Base-by-base conservation (phyloP, 805 yeast genomes). In the Candida maesae region DNA sequence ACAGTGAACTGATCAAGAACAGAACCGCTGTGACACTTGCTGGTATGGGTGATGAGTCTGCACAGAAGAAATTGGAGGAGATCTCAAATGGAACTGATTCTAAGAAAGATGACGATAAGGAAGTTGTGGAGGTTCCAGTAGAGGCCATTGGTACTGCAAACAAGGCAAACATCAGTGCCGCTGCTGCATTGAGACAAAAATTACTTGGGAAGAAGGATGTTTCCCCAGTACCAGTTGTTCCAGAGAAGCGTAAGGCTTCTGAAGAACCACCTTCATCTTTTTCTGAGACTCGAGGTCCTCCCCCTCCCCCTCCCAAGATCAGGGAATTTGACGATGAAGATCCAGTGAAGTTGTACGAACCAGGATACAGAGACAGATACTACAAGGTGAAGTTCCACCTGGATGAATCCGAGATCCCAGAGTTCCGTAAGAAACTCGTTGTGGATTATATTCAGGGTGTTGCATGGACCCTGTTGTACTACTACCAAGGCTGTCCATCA, bases 401-500 rank as follows among this genome's bases (percentile, higher is more conserved):
- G 8, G 53, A 65, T 3, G 70, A 73, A 17, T 73, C 73, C 3
- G 81, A 78, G 35, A 73, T 84, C 33, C 69, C 72, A 2, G 64
- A 67, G 15, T 67, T 76, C 16, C 73, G 81, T 33, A 74, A 71
- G 47, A 69, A 73, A 33, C 79, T 93, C 55, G 88, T 81, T 0
- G 67, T 69, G 40, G 74, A 79, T 36, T 93, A 93, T 57, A 74
- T 93, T 41, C 96, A 91, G 62, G 99, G 99, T 47, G 84, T 93
- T 4, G 79, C 96, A n/a, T 93, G 99, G 99, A 95, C 83, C 2
- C 69, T 93, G 49, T 65, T 87, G 39, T 93, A 93, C 61, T 93
- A 93, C 65, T 91, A 87, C 62, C 98, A 93, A 63, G 98, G 97
- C 2, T 91, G 98, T 65, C 95, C 96, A 0, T 91, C 98, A 0